Evolutionary conservation across 2,329 filamentous ascomycete species (phyloP), one percentile per base, ranked within the genome.

Genomic region (Phaeomoniella chlamydospora): DNA sequence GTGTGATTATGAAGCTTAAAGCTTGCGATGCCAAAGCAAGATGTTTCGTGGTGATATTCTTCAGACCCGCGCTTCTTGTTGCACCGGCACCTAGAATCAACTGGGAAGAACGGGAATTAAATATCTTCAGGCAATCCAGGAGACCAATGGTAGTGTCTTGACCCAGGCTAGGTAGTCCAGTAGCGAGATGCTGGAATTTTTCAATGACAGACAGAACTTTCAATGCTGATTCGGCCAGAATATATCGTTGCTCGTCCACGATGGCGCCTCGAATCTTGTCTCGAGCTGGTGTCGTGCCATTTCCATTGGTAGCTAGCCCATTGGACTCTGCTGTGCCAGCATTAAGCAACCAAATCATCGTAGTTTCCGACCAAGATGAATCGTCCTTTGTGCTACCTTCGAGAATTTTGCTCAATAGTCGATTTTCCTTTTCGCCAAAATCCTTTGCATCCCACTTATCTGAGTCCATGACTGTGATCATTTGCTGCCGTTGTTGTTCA

Each of bases 41-140:
- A 58, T 98, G 88, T 49, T 90, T 90, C 0, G 90, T 94, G 0
- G 84, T 94, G 54, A 98, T 98, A 50, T 94, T 94, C 55, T 86
- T 94, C 14, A 98, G 65, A 0, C 88, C 88, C 1, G 87, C 90
- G 15, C 81, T 86, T 22, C 76, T 70, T 4, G 84, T 94, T 3
- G 90, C 90, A 3, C 90, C 90, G 2, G 90, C 90, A 1, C 90
- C 90, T 4, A 98, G 75, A 44, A 98, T 94, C 39, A 98, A 72
- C 54, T 98, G 90, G n/a, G 82, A 92, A 39, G 87, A 87, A 14
- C 90, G 80, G 2, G 86, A 94, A 56, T 98, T 94, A 68, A 96
- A 98, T 3, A 93, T 69, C 45, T 90, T 83, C 11, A 96, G 68
- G 51, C 92, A 93, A 15, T 90, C 79, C 30, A 94, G 66, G 9